phyloP scores from a whole-genome alignment of 768 basidiomycete genomes.

The Bullera alba region DNA sequence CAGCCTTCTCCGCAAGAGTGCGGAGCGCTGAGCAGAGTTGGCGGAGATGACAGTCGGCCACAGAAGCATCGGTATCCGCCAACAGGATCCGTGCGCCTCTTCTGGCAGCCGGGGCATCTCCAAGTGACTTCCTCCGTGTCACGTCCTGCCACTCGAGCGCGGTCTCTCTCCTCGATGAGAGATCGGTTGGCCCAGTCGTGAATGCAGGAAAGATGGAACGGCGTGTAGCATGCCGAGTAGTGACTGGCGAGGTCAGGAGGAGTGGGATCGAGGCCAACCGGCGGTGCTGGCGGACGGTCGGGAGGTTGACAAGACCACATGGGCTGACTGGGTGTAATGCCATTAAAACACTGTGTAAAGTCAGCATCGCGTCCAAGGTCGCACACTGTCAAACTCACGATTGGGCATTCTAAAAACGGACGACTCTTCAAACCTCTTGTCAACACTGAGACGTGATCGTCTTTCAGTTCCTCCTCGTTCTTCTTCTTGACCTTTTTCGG shows the following conservation, averaged over 20 bases:
- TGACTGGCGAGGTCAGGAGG: slow-evolving; percentile 1
- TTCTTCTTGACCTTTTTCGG: not conserved
- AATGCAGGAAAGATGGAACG: slow-evolving; percentile 87
- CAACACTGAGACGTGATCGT: slow-evolving; percentile 35
- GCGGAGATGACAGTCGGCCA: slow-evolving; percentile 21
- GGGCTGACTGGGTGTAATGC: slow-evolving; percentile 68
- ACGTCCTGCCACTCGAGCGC: slow-evolving; percentile 57
- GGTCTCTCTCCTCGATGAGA: slow-evolving; percentile 67
- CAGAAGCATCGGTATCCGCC: slow-evolving; percentile 50
- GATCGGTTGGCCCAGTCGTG: slow-evolving; percentile 69
- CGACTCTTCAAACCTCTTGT: slow-evolving; percentile 26
- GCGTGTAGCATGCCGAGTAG: slow-evolving; percentile 62
- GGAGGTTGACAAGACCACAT: slow-evolving; percentile 72
- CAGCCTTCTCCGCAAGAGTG: slow-evolving; percentile 47
- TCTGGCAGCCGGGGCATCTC: slow-evolving; percentile 91
- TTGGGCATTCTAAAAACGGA: slow-evolving; percentile 42
- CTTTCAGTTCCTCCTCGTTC: slow-evolving; percentile 26
- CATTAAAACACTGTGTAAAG: slow-evolving; percentile 57
- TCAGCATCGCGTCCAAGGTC: not conserved
- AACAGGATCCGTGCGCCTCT: slow-evolving; percentile 62
- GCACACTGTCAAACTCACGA: slow-evolving; percentile 20
- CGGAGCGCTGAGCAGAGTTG: slow-evolving; percentile 26
- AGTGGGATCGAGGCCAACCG: slow-evolving; percentile 20
- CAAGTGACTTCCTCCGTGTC: slow-evolving; percentile 59
- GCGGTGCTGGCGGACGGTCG: slow-evolving; percentile 49